Conservation (phyloP, 2,329 filamentous ascomycete genomes). For the Corynespora cassiicola region DNA sequence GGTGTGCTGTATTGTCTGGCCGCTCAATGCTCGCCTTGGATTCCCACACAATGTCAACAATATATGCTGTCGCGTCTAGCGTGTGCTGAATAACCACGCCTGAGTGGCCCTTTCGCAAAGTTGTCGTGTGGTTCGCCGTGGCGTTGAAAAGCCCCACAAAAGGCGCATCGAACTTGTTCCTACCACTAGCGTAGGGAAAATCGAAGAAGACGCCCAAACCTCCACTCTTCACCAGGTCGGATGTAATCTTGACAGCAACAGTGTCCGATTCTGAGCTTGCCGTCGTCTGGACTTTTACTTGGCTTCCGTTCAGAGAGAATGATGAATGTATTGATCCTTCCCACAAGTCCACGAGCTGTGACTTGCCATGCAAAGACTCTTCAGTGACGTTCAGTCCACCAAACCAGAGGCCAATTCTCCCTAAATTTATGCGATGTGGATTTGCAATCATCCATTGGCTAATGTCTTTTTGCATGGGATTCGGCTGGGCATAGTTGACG, state of each 20-base stretch:
- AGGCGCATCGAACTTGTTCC: slow-evolving; percentile 62
- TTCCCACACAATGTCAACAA: slow-evolving; percentile 49
- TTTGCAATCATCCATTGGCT: slow-evolving; percentile 63
- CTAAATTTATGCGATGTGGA: slow-evolving; percentile 60
- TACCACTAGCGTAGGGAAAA: slow-evolving; percentile 57
- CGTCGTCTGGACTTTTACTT: slow-evolving; percentile 53
- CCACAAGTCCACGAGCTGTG: slow-evolving; percentile 58
- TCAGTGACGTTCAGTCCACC: slow-evolving; percentile 49
- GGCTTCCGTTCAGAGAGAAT: slow-evolving; percentile 50
- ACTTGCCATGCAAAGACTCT: slow-evolving; percentile 46
- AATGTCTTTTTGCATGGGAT: slow-evolving; percentile 48
- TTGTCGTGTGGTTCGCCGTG: slow-evolving; percentile 53
- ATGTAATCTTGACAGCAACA: slow-evolving; percentile 53
- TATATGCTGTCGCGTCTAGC: slow-evolving; percentile 53
- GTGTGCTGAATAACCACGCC: slow-evolving; percentile 53
- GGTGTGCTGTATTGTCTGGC: slow-evolving; percentile 48
- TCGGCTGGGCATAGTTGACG: slow-evolving; percentile 53
- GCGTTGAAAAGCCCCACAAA: slow-evolving; percentile 61
- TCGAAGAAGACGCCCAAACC: slow-evolving; percentile 59
- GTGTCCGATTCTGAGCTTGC: slow-evolving; percentile 56
- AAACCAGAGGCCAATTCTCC: slow-evolving; percentile 57
- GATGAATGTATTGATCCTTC: slow-evolving; percentile 53
- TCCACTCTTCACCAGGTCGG: slow-evolving; percentile 46
- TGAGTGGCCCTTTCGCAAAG: slow-evolving; percentile 30
- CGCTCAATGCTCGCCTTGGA: slow-evolving; percentile 36